phyloP scores from a whole-genome alignment of 148 eudicot species.

The Rheum nobile region DNA sequence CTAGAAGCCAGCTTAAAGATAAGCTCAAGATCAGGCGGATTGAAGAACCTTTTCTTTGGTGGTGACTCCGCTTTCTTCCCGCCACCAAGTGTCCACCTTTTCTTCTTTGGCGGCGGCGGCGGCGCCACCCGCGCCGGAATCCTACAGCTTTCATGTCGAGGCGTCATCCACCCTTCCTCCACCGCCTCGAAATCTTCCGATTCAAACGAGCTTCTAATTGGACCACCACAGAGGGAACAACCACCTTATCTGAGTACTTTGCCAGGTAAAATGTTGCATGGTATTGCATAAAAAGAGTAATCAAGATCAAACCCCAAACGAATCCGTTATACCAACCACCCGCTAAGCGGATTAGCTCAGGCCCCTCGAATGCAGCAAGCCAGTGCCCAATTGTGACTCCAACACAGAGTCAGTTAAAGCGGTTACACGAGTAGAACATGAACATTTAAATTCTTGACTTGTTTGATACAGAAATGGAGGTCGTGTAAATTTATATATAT shows the following conservation, averaged over 20 bases:
- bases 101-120: constrained; percentile 5
- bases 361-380: constrained; percentile 85
- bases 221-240: constrained; percentile 74
- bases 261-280: constrained; percentile 63
- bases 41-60: not conserved
- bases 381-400: constrained; percentile 65
- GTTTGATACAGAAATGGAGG: not conserved
- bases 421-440: not conserved
- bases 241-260: constrained; percentile 74
- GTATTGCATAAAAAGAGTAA: constrained; percentile 60
- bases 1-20: not conserved
- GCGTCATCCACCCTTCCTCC: constrained; percentile 7
- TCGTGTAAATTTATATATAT: not conserved
- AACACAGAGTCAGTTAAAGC: constrained; percentile 6
- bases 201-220: too few species aligned
- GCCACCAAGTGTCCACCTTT: not conserved
- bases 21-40: constrained; percentile 6
- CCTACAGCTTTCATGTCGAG: not conserved
- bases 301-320: constrained; percentile 56
- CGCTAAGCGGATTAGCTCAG: constrained; percentile 58
- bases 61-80: not conserved
- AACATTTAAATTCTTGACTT: not conserved
- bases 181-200: not conserved
- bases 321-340: constrained; percentile 78
- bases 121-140: constrained; percentile 5